Base-by-base conservation (phyloP, 345 rosid genomes). In the Corymbia maculata region DNA sequence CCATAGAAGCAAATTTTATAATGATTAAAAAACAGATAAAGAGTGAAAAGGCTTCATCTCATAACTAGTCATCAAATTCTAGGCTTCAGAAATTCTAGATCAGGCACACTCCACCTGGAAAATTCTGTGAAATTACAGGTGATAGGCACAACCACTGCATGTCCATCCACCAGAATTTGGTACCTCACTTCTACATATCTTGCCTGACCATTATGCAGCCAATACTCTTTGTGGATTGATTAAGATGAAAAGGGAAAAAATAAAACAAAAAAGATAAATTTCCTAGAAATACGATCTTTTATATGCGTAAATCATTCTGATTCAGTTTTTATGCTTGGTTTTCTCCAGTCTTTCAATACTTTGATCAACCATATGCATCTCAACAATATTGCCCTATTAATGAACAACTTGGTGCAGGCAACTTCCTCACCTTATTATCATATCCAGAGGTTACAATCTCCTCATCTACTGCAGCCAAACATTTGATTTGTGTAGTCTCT, bases 381-480 rank as follows among this genome's bases (percentile, higher is more conserved):
- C 2, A 19, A 85, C 19, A 26, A 85, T 36, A 85, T 22, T 50
- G 36, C 36, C 86, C 87, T 9, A 28, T 52, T 9, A 85, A n/a
- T 9, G 21, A 32, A 52, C 49, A n/a, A 47, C 42, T 30, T 51
- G n/a, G 15, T 44, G 70, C 32, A 59, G 32, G 64, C 22, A 6
- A 22, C 14, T 45, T 9, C 21, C n/a, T 89, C 88, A 97, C 99
- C 98, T 94, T 96, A 87, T 95, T 97, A 94, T 96, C 98, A 91
- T 94, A 96, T 88, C 99, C 99, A 88, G 98, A 96, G 47, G 97
- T 95, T 86, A 96, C 92, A 61, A 96, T 93, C 94, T 95, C 99
- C 90, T 96, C 98, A 85, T 93, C 97, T 88, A 91, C 92, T 88
- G 97, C 99, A 90, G 97, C 94, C 89, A 97, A 94, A 86, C 96